These are phyloP conservation scores for Phytophthora hibernalis DNA, from an alignment of 352 stramenopile genomes.

Conservation along the genomic window DNA sequence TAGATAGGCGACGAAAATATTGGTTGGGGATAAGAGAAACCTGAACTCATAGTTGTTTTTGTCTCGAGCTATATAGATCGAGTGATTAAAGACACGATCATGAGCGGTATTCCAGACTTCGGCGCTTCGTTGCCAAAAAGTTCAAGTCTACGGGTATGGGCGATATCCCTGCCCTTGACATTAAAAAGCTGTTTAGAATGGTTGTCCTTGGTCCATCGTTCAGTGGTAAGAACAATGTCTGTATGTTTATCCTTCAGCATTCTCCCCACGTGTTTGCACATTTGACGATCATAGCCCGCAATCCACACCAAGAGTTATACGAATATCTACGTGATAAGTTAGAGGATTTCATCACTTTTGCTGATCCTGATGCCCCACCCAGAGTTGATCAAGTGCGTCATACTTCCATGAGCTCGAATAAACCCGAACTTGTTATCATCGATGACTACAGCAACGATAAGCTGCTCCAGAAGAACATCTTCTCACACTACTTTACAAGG, in stretches of 20 bases:
- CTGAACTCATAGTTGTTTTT: constrained; percentile 23
- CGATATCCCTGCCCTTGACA: constrained; percentile 21
- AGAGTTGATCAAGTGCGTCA: constrained; percentile 15
- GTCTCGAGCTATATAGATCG: constrained; percentile 28
- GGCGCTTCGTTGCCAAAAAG: constrained; percentile 18
- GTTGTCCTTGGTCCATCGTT: constrained; percentile 22
- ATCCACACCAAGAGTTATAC: constrained; percentile 30
- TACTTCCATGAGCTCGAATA: constrained; percentile 15
- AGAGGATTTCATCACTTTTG: constrained; percentile 22
- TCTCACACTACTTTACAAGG: constrained; percentile 1
- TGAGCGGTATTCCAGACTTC: constrained; percentile 20
- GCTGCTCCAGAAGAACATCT: constrained; percentile 15
- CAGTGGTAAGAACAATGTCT: constrained; percentile 15
- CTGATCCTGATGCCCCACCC: constrained; percentile 12
- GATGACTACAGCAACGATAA: constrained; percentile 30
- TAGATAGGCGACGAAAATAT: constrained; percentile 23
- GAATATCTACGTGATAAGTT: constrained; percentile 32
- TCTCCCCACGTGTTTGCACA: constrained; percentile 14
- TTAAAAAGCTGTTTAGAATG: constrained; percentile 30
- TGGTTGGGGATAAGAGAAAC: constrained; percentile 26
- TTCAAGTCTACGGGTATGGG: constrained; percentile 9
- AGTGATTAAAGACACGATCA: constrained; percentile 11
- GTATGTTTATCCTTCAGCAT: background rate
- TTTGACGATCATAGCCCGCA: constrained; percentile 26
- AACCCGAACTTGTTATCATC: constrained; percentile 29